phyloP scores from a whole-genome alignment of 2,329 filamentous ascomycete genomes.

The Phaeosphaeriaceae sp. region DNA sequence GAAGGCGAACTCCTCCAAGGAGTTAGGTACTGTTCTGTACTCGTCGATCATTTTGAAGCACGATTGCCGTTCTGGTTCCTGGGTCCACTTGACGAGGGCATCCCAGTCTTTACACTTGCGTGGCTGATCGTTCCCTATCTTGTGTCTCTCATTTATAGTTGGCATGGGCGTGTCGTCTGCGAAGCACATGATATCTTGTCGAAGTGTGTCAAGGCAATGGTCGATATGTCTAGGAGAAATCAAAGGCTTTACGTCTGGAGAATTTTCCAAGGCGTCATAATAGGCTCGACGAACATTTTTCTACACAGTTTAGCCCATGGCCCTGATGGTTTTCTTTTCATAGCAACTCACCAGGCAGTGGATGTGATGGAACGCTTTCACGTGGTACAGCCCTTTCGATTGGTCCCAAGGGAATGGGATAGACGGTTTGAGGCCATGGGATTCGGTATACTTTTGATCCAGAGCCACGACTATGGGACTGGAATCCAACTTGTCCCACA shows the following conservation, averaged over 20 bases:
- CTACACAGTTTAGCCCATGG: background rate
- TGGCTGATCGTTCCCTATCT: background rate
- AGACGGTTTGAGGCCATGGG: constrained; percentile 1
- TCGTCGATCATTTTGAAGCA: background rate
- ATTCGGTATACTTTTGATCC: background rate
- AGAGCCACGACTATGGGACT: constrained; percentile 2
- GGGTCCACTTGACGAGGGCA: background rate
- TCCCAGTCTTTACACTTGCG: constrained; percentile 4
- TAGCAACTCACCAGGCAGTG: constrained; percentile 9
- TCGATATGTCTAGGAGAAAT: background rate
- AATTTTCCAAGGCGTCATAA: background rate
- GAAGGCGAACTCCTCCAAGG: background rate
- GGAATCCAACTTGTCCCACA: constrained; percentile 4
- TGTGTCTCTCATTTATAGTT: background rate
- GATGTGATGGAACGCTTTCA: constrained; percentile 16
- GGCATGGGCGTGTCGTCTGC: constrained; percentile 4
- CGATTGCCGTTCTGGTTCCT: too few relatives aligned
- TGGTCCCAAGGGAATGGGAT: constrained; percentile 9
- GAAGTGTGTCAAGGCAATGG: constrained; percentile 1
- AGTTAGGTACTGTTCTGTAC: background rate
- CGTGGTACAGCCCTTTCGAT: constrained; percentile 5
- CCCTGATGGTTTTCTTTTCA: too few relatives aligned
- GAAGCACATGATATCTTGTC: constrained; percentile 2
- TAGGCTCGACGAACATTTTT: constrained; percentile 1
- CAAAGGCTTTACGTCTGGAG: background rate